Base-by-base conservation (phyloP, 345 rosid genomes). In the Limnanthes douglasii region DNA sequence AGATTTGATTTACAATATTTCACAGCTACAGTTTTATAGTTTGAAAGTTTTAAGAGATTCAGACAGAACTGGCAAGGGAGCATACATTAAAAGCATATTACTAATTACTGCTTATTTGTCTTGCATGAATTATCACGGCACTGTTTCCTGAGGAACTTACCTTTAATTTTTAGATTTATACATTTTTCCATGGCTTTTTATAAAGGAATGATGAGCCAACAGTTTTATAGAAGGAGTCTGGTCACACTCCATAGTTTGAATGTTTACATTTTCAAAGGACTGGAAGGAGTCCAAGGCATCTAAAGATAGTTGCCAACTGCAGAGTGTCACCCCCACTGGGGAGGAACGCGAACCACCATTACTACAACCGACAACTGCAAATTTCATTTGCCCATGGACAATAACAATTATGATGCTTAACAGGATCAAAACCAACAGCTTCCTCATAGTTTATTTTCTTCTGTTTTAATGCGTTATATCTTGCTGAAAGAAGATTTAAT, bases 341-440 rank as follows among this genome's bases (percentile, higher is more conserved):
- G 56, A 57, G 25, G 62, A 57, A 51, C 76, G 57, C 30, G 83
- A 60, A 50, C 71, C 54, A 50, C 56, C 60, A 61, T 62, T 60
- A 39, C 67, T 59, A 51, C 73, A 64, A 43, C 98, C 94, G 54
- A 96, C 99, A 48, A 93, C 99, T 45, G 96, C 94, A 57, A 90
- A 75, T 78, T 38, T 94, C 88, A 64, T 85, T 78, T 45, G 85
- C 96, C 96, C 99, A 90, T 21, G 99, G 99, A 57, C 98, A 90
- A 60, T 70, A 85, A 54, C 68, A 72, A 53, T 85, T 75, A 56
- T 85, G 99, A 60, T 85, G 75, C 49, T 65, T 63, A 43, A 90
- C 78, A 28, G 96, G 99, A 65, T 90, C 88, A 51, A 90, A 90
- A 37, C 80, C 99, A 8, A 63, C 14, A 27, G 68, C 47, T 53